Percentiles rank a stretch among this genome's conserved stretches.
These are phyloP conservation scores for Polyporus arcularius DNA, from an alignment of 768 basidiomycete species.

Conservation along the genomic window DNA sequence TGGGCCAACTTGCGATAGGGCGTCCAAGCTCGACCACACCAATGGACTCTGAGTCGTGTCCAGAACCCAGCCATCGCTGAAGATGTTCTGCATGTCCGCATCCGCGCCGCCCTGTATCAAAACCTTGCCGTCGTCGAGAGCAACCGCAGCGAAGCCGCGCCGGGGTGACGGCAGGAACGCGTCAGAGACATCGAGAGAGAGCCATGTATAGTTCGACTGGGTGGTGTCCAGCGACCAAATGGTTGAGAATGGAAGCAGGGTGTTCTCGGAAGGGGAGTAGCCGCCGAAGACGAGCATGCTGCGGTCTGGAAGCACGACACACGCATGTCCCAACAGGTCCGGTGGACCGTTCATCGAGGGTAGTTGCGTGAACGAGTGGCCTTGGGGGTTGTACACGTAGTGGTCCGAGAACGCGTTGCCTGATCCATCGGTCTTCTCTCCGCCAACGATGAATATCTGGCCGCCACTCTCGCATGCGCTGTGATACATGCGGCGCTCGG, in stretches of 20 bases:
- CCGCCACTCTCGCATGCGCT: slow-evolving; percentile 54
- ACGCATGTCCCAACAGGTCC: slow-evolving; percentile 71
- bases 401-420: slow-evolving; percentile 60
- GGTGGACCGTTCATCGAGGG: slow-evolving; percentile 60
- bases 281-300: slow-evolving; percentile 78
- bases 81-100: slow-evolving; percentile 48
- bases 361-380: slow-evolving; percentile 54
- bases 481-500: slow-evolving; percentile 77
- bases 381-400: slow-evolving; percentile 58
- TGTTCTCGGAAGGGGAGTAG: slow-evolving; percentile 46
- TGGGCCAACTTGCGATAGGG: slow-evolving; percentile 57
- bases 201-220: slow-evolving; percentile 51
- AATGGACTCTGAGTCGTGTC: slow-evolving; percentile 57
- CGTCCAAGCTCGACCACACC: slow-evolving; percentile 56
- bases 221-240: slow-evolving; percentile 69
- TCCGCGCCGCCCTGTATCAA: slow-evolving; percentile 82
- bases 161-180: slow-evolving; percentile 54
- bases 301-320: slow-evolving; percentile 69
- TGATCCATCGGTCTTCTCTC: slow-evolving; percentile 82
- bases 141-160: slow-evolving; percentile 59
- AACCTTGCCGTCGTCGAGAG: slow-evolving; percentile 53
- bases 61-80: slow-evolving; percentile 71
- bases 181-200: slow-evolving; percentile 38
- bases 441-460: slow-evolving; percentile 72
- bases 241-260: slow-evolving; percentile 55